These are phyloP conservation scores for Spathaspora sp. DNA, from an alignment of 805 yeast genomes.

Conservation along the genomic window DNA sequence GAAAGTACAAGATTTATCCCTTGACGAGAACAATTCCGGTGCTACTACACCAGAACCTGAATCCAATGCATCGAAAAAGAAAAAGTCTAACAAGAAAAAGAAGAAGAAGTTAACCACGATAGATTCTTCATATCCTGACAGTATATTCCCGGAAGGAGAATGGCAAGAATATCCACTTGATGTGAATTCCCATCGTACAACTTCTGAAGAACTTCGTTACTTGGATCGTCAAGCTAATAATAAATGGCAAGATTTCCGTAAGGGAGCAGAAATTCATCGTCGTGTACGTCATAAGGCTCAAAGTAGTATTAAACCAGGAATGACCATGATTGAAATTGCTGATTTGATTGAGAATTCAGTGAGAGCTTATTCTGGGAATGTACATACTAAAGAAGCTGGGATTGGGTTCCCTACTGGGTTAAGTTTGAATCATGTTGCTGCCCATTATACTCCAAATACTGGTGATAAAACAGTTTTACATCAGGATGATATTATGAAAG, in stretches of 20 bases:
- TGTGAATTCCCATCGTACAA: slow-evolving; percentile 62
- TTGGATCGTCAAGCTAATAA: slow-evolving; percentile 59
- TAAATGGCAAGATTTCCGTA: slow-evolving; percentile 84
- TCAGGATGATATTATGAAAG: slow-evolving; percentile 92
- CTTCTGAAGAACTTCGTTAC: slow-evolving; percentile 83
- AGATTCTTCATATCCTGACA: slow-evolving; percentile 64
- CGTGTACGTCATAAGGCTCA: slow-evolving; percentile 81
- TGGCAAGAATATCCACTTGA: slow-evolving; percentile 77
- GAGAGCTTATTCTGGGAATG: slow-evolving; percentile 68
- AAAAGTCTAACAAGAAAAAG: slow-evolving; percentile 50
- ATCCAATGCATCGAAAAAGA: slow-evolving; percentile 31
- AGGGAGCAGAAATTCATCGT: slow-evolving; percentile 95
- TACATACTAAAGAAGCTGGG: slow-evolving; percentile 67
- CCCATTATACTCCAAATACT: slow-evolving; percentile 96
- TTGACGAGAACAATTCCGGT: neutral
- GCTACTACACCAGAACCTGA: slow-evolving; percentile 2
- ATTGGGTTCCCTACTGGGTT: slow-evolving; percentile 99
- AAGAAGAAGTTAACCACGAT: slow-evolving; percentile 55
- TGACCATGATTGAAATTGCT: slow-evolving; percentile 87
- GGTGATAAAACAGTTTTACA: slow-evolving; percentile 81
- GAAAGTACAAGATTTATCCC: slow-evolving; percentile 6
- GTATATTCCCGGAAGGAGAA: slow-evolving; percentile 81
- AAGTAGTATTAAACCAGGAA: slow-evolving; percentile 78
- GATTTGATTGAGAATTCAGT: slow-evolving; percentile 84
- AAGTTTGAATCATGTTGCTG: slow-evolving; percentile 90